Conservation (phyloP, 2,329 filamentous ascomycete species). For the Chaetomiaceae sp. region DNA sequence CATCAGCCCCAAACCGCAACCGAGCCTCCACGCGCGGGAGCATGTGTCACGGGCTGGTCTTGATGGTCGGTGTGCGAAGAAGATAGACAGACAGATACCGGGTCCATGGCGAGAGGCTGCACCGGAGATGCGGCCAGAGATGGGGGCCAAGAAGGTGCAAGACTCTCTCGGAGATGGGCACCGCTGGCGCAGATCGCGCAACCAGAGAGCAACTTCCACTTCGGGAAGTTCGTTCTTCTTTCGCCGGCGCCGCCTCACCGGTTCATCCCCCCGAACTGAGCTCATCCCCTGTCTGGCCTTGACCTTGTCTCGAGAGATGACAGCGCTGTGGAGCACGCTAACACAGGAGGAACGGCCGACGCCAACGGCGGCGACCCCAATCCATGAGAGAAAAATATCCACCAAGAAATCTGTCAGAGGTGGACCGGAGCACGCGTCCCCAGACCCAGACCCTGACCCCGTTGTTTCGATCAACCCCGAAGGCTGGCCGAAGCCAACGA, state of each 20-base stretch:
- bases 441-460: neutral
- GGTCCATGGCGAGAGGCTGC: no score
- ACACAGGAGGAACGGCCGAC: neutral
- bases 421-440: neutral
- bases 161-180: neutral
- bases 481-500: no score
- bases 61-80: no score
- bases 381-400: no score
- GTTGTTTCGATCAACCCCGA: slow-evolving; percentile 1
- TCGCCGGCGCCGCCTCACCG: neutral
- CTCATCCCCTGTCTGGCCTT: neutral
- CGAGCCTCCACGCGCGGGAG: no score
- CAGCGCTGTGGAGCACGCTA: neutral
- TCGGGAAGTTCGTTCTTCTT: neutral
- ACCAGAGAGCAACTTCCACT: neutral
- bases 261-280: neutral
- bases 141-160: neutral
- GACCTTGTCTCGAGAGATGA: neutral
- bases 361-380: no score
- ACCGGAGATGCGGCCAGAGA: no score
- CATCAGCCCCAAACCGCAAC: neutral
- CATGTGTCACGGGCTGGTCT: no score
- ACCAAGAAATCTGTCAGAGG: neutral
- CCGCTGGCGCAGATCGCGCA: neutral
- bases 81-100: no score